Base-by-base conservation (phyloP, 1,284 basidiomycete species). In the Microbotryum violaceum region DNA sequence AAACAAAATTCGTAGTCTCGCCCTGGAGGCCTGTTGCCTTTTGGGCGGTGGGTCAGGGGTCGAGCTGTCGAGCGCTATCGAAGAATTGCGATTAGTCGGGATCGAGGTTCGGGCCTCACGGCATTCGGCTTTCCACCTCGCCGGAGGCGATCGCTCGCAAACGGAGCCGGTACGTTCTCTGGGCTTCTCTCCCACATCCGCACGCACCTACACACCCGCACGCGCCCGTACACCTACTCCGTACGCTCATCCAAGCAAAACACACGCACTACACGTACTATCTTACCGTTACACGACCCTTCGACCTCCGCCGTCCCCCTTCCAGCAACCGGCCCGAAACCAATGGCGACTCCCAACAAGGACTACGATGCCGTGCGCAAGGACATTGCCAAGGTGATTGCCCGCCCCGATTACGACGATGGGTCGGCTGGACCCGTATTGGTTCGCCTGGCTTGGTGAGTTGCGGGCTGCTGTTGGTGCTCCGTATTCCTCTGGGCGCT, bases 391-490 rank as follows among this genome's bases (percentile, higher is more conserved):
- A 37, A 42, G 12, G 57, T 70, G 49, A 60, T 70, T 48, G 50
- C 58, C 21, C 59, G 66, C 48, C 58, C 58, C 9, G 70, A 64
- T 47, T 70, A 72, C 60, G 69, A 70, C 54, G 71, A 72, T 53
- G 70, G 70, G 1, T 58, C 55, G 7, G 62, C 63, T 12, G 74
- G 75, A 8, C 75, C 75, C 8, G 71, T 78, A 31, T 68, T 78
- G 20, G 74, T 78, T 33, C 73, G 80, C 65, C 74, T 81, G 45
- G 80, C 80, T 56, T 81, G 81, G 80, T 62, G 4, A 50, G 49
- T 49, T 45, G 37, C 16, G 37, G 37, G 45, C 46, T 45, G 37
- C 16, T 12, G 16, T 42, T 42, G 37, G 4, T 42, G 37, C 10
- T 42, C 16, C 37, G 37, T 42, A 42, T 42, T 14, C 12, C 14